Evolutionary conservation across 2,329 filamentous ascomycete genomes (phyloP).

Genomic region (Xylariaceae sp.): DNA sequence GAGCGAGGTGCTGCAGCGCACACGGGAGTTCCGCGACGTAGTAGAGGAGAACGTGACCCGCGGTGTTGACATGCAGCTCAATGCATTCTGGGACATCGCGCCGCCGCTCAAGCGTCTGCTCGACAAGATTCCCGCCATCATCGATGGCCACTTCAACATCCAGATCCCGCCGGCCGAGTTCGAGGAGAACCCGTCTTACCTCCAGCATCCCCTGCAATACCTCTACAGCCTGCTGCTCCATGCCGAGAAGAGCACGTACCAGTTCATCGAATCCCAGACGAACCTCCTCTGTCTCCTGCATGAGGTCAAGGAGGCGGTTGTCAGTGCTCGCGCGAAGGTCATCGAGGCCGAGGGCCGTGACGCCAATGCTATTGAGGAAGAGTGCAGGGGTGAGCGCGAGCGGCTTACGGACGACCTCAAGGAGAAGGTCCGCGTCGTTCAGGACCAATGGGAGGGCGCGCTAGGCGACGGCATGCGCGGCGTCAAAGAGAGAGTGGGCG

Average conservation of each 20-base stretch:
- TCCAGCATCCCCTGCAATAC: conserved; percentile 80
- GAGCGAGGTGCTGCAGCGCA: conserved; percentile 65
- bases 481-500: conserved; percentile 69
- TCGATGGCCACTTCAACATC: conserved; percentile 53
- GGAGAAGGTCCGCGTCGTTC: conserved; percentile 85
- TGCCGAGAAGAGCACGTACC: conserved; percentile 86
- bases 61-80: conserved; percentile 86
- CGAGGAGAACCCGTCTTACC: conserved; percentile 79
- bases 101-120: conserved; percentile 73
- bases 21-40: conserved; percentile 69
- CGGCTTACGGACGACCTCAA: conserved; percentile 80
- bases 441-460: conserved; percentile 84
- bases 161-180: conserved; percentile 75
- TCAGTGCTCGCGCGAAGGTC: conserved; percentile 55
- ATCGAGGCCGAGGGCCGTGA: conserved; percentile 58
- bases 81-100: conserved; percentile 96
- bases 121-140: conserved; percentile 63
- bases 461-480: conserved; percentile 71
- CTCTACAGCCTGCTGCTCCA: conserved; percentile 80
- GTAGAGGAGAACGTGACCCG: conserved; percentile 80
- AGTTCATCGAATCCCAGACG: conserved; percentile 93
- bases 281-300: conserved; percentile 87
- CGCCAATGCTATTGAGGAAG: conserved; percentile 44
- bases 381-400: conserved; percentile 61
- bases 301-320: conserved; percentile 77